A percentile compares a stretch with the other conserved stretches of the same genome.
Conservation (phyloP, 805 yeast genomes). For the Brettanomyces nanus region DNA sequence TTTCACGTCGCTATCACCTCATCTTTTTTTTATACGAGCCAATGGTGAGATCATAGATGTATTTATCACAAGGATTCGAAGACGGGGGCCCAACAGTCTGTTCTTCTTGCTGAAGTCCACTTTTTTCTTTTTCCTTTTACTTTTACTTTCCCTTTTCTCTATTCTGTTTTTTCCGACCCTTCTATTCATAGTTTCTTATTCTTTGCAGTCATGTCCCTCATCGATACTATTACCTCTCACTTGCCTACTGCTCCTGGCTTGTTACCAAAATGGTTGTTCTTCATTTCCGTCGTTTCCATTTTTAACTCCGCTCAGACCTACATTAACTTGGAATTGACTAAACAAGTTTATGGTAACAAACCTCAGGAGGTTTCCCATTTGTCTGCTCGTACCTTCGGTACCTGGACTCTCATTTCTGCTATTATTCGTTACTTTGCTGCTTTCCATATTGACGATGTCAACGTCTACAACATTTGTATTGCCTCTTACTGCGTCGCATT, state of each 20-base stretch:
- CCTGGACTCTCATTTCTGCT: slow-evolving; percentile 90
- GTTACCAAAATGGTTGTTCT: slow-evolving; percentile 70
- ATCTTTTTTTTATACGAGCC: too few species aligned
- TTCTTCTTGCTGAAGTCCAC: not conserved
- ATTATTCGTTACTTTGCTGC: slow-evolving; percentile 85
- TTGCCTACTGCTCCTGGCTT: slow-evolving; percentile 44
- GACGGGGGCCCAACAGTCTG: not conserved
- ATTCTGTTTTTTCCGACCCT: not conserved
- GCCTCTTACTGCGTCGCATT: slow-evolving; percentile 79
- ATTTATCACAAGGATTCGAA: too few species aligned
- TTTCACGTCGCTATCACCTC: too few species aligned
- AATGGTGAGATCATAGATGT: too few species aligned
- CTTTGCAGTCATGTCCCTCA: slow-evolving; percentile 9
- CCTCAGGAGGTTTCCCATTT: slow-evolving; percentile 53
- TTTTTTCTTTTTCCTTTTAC: not conserved
- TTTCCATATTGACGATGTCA: slow-evolving; percentile 57
- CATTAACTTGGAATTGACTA: slow-evolving; percentile 59
- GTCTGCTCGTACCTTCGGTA: slow-evolving; percentile 95
- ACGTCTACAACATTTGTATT: slow-evolving; percentile 69
- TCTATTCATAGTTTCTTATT: not conserved
- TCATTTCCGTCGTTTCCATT: slow-evolving; percentile 80
- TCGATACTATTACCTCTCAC: slow-evolving; percentile 23
- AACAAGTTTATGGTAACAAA: slow-evolving; percentile 63
- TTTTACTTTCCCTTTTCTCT: not conserved
- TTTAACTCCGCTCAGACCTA: slow-evolving; percentile 89